Conservation (phyloP, 2,329 filamentous ascomycete genomes). For the Capronia coronata region DNA sequence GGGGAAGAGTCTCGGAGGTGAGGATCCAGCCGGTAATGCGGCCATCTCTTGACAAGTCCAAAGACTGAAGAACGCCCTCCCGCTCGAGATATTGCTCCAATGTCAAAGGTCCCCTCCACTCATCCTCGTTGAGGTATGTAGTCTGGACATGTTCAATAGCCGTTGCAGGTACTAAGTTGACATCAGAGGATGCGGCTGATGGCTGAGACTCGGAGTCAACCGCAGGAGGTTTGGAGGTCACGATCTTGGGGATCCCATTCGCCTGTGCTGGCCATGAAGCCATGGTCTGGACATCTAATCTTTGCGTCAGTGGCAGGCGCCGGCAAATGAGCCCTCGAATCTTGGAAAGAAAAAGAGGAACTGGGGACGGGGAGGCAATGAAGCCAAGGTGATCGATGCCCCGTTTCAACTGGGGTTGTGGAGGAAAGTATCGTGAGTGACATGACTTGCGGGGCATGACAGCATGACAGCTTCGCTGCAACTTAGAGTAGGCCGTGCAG, state of each 20-base stretch:
- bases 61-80: slow-evolving; percentile 48
- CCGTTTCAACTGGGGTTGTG: no score
- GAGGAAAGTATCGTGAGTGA: no score
- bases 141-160: slow-evolving; percentile 48
- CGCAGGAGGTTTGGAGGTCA: slow-evolving; percentile 26
- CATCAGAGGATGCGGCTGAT: slow-evolving; percentile 43
- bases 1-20: slow-evolving; percentile 41
- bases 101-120: slow-evolving; percentile 54
- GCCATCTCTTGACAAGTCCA: slow-evolving; percentile 49
- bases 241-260: background rate
- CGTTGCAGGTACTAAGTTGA: slow-evolving; percentile 51
- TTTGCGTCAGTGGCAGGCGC: no score
- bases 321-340: no score
- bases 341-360: no score
- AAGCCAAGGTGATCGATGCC: no score
- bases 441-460: no score
- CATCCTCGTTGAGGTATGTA: slow-evolving; percentile 48
- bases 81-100: slow-evolving; percentile 52
- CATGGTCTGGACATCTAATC: slow-evolving; percentile 9
- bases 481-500: no score
- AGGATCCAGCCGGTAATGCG: slow-evolving; percentile 56
- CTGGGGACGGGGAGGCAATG: no score
- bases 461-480: no score
- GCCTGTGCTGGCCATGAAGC: background rate
- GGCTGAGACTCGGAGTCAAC: slow-evolving; percentile 39